Conservation (phyloP, 179 eudicot genomes). For the Silene noctiflora region DNA sequence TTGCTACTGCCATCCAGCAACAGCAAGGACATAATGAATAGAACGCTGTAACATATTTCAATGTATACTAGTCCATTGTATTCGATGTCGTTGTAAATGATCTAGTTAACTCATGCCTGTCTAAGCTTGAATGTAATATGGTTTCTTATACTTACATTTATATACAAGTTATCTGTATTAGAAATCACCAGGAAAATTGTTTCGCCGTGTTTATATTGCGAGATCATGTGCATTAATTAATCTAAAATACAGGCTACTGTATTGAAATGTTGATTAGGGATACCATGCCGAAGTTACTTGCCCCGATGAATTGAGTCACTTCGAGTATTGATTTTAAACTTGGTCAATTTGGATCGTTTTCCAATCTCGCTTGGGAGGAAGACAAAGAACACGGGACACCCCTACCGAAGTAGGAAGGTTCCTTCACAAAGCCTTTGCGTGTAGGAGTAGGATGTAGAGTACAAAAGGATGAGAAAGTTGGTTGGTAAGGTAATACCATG, state of each 20-base stretch:
- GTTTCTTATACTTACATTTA: constrained; percentile 1
- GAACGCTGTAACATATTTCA: constrained; percentile 21
- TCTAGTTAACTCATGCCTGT: constrained; percentile 4
- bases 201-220: neutral
- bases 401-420: neutral
- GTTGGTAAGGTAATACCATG: neutral
- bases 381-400: neutral
- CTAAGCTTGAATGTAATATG: neutral
- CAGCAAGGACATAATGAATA: constrained; percentile 24
- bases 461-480: neutral
- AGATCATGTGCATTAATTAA: neutral
- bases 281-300: no score
- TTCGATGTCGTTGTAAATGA: constrained; percentile 15
- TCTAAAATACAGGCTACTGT: neutral
- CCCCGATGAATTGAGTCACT: no score
- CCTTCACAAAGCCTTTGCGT: neutral
- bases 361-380: neutral
- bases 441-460: neutral
- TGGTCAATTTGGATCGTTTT: neutral
- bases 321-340: no score
- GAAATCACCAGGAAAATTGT: neutral
- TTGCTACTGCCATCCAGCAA: constrained; percentile 15
- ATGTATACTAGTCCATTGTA: constrained; percentile 12
- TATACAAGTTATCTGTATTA: no score
- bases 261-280: no score